Base-by-base conservation (phyloP, 768 basidiomycete genomes). In the Rickenella mellea region DNA sequence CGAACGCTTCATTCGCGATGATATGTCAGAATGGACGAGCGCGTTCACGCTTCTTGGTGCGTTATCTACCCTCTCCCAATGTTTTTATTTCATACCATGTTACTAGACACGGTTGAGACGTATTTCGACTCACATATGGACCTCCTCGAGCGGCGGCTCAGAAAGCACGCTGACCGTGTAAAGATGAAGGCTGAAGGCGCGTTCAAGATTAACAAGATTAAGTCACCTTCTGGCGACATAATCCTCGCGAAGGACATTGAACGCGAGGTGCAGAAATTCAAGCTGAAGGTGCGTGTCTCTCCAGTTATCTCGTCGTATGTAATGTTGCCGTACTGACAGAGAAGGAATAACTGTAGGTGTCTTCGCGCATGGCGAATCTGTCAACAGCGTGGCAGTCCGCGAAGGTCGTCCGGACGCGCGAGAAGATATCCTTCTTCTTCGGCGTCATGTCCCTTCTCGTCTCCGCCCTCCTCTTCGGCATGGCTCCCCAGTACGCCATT, bases 121-220 rank as follows among this genome's bases (percentile, higher is more conserved):
- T 96, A 84, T 56, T 94, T 92, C 57, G 91, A 97, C 65, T 90
- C 91, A 1, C 82, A 86, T 57, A 67, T 87, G 48, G 86, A 87
- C 57, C 69, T 89, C 12, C 61, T 87, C 3, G 86, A 94, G 58
- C 79, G 92, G 30, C 79, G 78, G 44, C 71, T 94, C 22, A 83
- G 87, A 60, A 92, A 84, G 43, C 90, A 91, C 55, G 79, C 86
- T 50, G 86, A 91, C 47, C 70, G 76, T 36, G 70, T 96, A 42
- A 91, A 87, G 67, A 64, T 74, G 58, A 78, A 77, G 50, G 91
- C 92, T 0, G 88, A 88, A 51, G 80, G 83, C 51, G 78, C 81
- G 3, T 54, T 77, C 17, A 58, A 59, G 25, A 44, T 61, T 11
- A 76, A 88, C 52, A 89, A 83, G 65, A 72, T 79, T 44, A 76